Conservation (phyloP, 495 filamentous ascomycete genomes). For the Daldinia grandis region DNA sequence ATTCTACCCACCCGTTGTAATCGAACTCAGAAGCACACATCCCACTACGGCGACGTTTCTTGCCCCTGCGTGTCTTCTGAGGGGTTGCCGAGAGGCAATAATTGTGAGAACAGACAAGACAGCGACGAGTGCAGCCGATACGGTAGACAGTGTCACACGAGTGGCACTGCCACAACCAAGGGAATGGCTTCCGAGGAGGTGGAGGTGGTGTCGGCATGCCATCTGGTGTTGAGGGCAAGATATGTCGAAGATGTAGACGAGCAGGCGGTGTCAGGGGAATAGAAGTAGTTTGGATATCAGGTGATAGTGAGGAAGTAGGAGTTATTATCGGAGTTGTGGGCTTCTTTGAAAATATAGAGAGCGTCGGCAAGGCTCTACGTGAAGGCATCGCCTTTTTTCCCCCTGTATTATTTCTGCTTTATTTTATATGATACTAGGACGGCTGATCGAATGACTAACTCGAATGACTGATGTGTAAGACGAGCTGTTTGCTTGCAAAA, state of each 20-base stretch:
- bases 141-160: slow-evolving; percentile 49
- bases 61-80: slow-evolving; percentile 18
- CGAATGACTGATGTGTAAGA: too few relatives aligned
- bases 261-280: slow-evolving; percentile 37
- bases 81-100: slow-evolving; percentile 47
- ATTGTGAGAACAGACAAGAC: slow-evolving; percentile 54
- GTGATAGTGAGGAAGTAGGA: neutral
- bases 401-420: neutral
- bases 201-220: slow-evolving; percentile 40
- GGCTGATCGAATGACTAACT: slow-evolving; percentile 16
- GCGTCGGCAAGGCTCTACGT: slow-evolving; percentile 30
- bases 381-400: slow-evolving; percentile 24
- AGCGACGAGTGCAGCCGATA: slow-evolving; percentile 55
- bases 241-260: slow-evolving; percentile 45
- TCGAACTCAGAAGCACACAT: slow-evolving; percentile 52
- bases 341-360: slow-evolving; percentile 26
- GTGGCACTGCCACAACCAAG: slow-evolving; percentile 60
- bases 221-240: slow-evolving; percentile 39
- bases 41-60: slow-evolving; percentile 27
- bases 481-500: slow-evolving; percentile 21
- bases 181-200: slow-evolving; percentile 43
- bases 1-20: slow-evolving; percentile 52
- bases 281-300: slow-evolving; percentile 1
- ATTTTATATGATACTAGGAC: slow-evolving; percentile 6
- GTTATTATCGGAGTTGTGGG: neutral